phyloP scores from a whole-genome alignment of 148 eudicot genomes.

The Oxyria digyna region DNA sequence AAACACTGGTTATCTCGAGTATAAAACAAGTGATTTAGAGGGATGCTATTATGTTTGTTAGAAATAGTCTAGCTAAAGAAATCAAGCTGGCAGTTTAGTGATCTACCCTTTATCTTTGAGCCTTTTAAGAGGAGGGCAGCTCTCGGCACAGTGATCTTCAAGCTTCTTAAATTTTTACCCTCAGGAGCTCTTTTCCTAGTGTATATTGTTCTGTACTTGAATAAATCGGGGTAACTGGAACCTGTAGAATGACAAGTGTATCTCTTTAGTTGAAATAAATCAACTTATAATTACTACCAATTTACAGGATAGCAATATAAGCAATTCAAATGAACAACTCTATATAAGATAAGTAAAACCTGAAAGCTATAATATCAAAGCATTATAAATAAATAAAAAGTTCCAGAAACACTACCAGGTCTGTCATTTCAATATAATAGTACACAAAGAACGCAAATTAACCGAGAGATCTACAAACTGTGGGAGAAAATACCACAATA shows the following conservation, averaged over 20 bases:
- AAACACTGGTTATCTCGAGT: not conserved
- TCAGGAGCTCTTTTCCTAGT: slow-evolving; percentile 8
- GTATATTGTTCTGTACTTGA: slow-evolving; percentile 7
- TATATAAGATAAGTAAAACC: not conserved
- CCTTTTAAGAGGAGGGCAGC: slow-evolving; percentile 9
- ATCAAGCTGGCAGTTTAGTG: not conserved
- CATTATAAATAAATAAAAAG: not conserved
- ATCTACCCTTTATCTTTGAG: slow-evolving; percentile 6
- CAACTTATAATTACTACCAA: not conserved
- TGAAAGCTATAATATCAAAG: not conserved
- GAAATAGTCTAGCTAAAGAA: not conserved
- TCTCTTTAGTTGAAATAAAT: not conserved
- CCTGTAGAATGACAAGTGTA: not conserved
- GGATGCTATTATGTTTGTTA: not conserved
- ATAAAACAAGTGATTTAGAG: not conserved
- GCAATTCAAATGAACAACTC: not conserved
- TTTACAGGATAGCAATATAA: not conserved
- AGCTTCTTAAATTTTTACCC: slow-evolving; percentile 4
- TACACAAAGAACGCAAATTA: not conserved
- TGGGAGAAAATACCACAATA: not conserved
- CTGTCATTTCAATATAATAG: not conserved
- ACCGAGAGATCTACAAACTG: not conserved
- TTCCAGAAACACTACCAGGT: not conserved
- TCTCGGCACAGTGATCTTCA: slow-evolving; percentile 1
- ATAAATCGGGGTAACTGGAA: not conserved